Conservation (phyloP, 805 yeast species). For the Barnettozyma wickerhamii region DNA sequence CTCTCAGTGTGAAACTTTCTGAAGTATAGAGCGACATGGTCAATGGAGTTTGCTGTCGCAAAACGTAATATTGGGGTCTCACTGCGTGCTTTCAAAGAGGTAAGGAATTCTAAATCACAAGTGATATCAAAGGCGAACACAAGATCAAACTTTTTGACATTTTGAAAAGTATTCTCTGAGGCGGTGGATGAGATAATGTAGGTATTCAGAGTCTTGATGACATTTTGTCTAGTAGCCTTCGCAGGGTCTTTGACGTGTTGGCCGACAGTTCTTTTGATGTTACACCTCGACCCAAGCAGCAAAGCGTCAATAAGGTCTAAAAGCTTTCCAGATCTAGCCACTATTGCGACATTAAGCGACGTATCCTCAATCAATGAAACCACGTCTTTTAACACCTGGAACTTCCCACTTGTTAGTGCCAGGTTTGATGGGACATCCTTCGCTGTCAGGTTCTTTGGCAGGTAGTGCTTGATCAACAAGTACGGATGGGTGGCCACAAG, state of each 20-base stretch:
- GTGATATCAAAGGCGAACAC: slow-evolving; percentile 62
- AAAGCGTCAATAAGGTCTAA: slow-evolving; percentile 73
- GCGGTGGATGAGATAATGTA: slow-evolving; percentile 21
- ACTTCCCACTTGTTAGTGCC: slow-evolving; percentile 81
- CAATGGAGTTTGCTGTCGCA: slow-evolving; percentile 76
- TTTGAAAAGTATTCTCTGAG: slow-evolving; percentile 5
- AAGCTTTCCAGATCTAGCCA: slow-evolving; percentile 64
- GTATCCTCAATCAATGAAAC: slow-evolving; percentile 48
- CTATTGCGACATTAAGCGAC: slow-evolving; percentile 56
- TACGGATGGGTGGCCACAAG: slow-evolving; percentile 88
- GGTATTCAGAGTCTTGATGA: slow-evolving; percentile 12
- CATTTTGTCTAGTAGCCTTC: slow-evolving; percentile 24
- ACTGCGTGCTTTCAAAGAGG: slow-evolving; percentile 26
- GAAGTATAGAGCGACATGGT: slow-evolving; percentile 66
- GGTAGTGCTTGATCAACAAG: slow-evolving; percentile 72
- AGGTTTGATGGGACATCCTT: slow-evolving; percentile 69
- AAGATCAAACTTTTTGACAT: slow-evolving; percentile 42
- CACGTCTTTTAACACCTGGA: slow-evolving; percentile 62
- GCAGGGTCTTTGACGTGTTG: slow-evolving; percentile 50
- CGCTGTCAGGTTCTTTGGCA: slow-evolving; percentile 73
- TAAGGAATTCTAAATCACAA: slow-evolving; percentile 37
- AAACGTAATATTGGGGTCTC: slow-evolving; percentile 60
- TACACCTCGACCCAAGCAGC: slow-evolving; percentile 54
- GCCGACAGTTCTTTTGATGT: slow-evolving; percentile 59
- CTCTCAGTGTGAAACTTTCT: slow-evolving; percentile 27